These are phyloP conservation scores for Talaromyces thailandensis DNA, from an alignment of 495 filamentous ascomycete species.

Conservation along the genomic window DNA sequence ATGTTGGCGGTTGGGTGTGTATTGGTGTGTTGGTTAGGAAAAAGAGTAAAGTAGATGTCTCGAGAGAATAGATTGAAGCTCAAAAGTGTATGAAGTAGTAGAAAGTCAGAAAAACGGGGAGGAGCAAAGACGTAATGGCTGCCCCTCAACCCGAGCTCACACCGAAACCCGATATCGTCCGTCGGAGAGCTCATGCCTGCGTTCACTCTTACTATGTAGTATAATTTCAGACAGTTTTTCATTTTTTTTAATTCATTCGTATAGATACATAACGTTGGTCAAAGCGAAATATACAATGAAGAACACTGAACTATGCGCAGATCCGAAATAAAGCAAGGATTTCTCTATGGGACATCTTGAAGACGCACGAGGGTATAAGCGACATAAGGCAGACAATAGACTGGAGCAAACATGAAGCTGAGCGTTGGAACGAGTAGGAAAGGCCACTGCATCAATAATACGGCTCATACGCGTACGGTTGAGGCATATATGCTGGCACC, in stretches of 20 bases:
- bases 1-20: conserved; percentile 38
- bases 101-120: not conserved
- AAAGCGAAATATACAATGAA: not conserved
- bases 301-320: not conserved
- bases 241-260: not conserved
- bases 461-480: not conserved
- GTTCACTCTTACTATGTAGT: not conserved
- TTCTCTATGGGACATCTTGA: not conserved
- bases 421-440: not conserved
- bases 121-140: not conserved
- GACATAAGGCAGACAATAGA: not conserved
- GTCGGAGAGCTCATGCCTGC: not conserved
- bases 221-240: not conserved
- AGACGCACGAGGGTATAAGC: not conserved
- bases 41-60: not conserved
- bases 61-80: not conserved
- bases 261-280: not conserved
- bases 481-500: not conserved
- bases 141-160: not conserved
- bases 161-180: conserved; percentile 4
- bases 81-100: not conserved
- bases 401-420: not conserved
- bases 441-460: not conserved
- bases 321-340: not conserved
- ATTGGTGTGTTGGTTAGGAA: not conserved